phyloP scores from a whole-genome alignment of 192 early-diverging fungal species.

The Polychytrium aggregatum region DNA sequence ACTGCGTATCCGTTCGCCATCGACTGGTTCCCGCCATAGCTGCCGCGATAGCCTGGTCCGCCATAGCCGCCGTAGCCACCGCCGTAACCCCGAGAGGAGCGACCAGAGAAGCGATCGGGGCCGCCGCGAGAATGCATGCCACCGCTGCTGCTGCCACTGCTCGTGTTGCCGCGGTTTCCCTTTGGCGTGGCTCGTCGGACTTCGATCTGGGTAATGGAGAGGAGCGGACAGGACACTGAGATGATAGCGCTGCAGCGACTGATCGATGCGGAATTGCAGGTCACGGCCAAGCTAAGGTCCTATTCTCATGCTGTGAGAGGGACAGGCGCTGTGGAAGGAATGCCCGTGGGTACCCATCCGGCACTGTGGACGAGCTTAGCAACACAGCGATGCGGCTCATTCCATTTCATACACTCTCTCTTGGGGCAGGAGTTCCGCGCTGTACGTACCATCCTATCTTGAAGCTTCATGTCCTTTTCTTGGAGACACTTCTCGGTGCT shows the following conservation, averaged over 20 bases:
- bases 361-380: background rate
- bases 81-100: too few relatives aligned
- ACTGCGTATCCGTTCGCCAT: too few relatives aligned
- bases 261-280: background rate
- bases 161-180: too few relatives aligned
- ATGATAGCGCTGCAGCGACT: background rate
- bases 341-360: background rate
- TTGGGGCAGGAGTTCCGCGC: too few relatives aligned
- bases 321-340: background rate
- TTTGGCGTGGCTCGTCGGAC: constrained; percentile 64
- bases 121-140: too few relatives aligned
- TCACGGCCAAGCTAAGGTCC: background rate
- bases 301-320: background rate
- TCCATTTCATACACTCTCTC: background rate
- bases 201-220: constrained; percentile 37
- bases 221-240: background rate
- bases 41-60: too few relatives aligned
- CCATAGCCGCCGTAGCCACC: too few relatives aligned
- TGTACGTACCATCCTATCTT: constrained; percentile 54
- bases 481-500: constrained; percentile 54
- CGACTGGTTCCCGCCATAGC: too few relatives aligned
- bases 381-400: background rate
- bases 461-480: constrained; percentile 38
- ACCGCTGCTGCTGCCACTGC: too few relatives aligned
- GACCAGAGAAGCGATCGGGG: too few relatives aligned